Evolutionary conservation across 345 rosid genomes (phyloP), one percentile per base, ranked within the genome.

Genomic region (Firmiana major): DNA sequence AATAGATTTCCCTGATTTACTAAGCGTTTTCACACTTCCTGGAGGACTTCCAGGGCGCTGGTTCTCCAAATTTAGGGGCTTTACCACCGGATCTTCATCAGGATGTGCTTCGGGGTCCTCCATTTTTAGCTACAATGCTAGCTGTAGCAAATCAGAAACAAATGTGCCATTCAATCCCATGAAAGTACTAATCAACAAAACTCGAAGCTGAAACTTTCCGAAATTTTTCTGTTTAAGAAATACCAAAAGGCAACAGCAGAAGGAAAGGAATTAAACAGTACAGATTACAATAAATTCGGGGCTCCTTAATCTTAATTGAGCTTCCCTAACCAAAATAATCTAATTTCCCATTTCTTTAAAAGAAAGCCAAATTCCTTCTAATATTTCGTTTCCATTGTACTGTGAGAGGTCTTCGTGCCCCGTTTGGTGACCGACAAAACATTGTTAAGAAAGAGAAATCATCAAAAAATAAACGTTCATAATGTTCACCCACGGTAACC

Each of bases 101-200:
- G 83, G 68, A 43, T 86, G 84, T 63, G 75, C 79, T 60, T 79
- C 79, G 10, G 85, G 78, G 58, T 85, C 92, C 85, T 93, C 98
- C 98, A 95, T 93, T 71, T 62, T 59, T 6, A 67, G 54, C 67
- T 28, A 15, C 76, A 63, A n/a, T n/a, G 51, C 81, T 81, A 79
- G 79, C 12, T 55, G 79, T 45, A 43, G 76, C 21, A 63, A 76
- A 77, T 36, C 71, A 67, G 66, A 48, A 75, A 70, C 75, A 67
- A 66, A 77, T 53, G 48, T 83, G 84, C 82, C 77, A 83, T 77
- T 63, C 74, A 77, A 36, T 55, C 45, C 62, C 79, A 73, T 17
- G 38, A 80, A 71, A 74, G 76, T 19, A 19, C 75, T 7, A 80
- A 65, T 59, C 49, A 76, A 49, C 57, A n/a, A 81, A 77, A 53